Base-by-base conservation (phyloP, 305 asterid species). In the Stenogyne calaminthoides region DNA sequence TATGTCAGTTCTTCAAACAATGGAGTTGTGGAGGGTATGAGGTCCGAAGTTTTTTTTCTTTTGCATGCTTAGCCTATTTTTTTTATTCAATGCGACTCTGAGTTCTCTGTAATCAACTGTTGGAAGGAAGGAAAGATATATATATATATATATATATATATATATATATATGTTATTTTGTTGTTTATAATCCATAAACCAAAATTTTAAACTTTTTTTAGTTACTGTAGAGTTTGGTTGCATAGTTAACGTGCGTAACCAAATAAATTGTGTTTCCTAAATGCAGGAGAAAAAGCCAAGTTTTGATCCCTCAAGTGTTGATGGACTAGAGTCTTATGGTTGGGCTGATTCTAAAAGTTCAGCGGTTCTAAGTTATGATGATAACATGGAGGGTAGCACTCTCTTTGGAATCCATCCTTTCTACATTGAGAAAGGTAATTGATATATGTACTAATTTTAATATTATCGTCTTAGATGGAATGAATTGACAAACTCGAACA, bases 341-440 rank as follows among this genome's bases (percentile, higher is more conserved):
- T 92, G 95, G 99, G 79, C 80, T 73, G 87, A 87, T 84, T 80
- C 87, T 74, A 81, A 78, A 74, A 79, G 73, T 68, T 80, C 85
- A 39, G 67, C 84, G 6, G 87, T 71, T 77, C 61, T 27, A 36
- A 36, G 72, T 74, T 71, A 72, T 73, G 68, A 83, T 75, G 86
- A 87, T 77, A 55, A 80, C 77, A 85, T 87, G 92, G 88, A 89
- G 71, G 74, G 85, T 71, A 93, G 83, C 80, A 74, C 80, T 76
- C 74, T 71, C 71, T 95, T 92, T 78, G 99, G 99, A 57, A 89
- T 95, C 76, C 92, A 86, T 80, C 99, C 99, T 42, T 95, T 95
- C 88, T 95, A 88, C 73, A 91, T 92, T 73, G 86, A 84, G 86
- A 93, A 80, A 88, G 99, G 99, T 95, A 83, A 60, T 67, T 46